phyloP scores from a whole-genome alignment of 129 eudicot species.

The Helianthus tuberosus region DNA sequence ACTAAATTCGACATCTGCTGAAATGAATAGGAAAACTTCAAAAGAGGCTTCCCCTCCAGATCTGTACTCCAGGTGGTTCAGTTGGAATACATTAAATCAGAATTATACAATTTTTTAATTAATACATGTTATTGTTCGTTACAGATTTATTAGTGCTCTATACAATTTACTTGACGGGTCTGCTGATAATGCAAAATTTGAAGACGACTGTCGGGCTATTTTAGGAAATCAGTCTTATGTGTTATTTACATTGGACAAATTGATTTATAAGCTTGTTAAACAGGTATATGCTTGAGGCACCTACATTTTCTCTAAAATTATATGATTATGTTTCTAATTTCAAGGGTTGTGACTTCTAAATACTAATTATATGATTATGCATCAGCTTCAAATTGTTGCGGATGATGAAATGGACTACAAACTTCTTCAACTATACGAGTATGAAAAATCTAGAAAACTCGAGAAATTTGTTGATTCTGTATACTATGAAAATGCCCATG shows the following conservation, averaged over 20 bases:
- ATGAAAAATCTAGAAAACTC: conserved; percentile 73
- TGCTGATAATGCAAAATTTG: conserved; percentile 87
- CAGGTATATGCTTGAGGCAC: conserved; percentile 50
- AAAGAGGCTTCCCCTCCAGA: conserved; percentile 63
- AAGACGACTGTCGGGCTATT: conserved; percentile 93
- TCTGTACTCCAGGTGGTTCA: conserved; percentile 68
- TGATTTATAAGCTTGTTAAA: conserved; percentile 88
- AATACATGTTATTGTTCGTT: conserved; percentile 10
- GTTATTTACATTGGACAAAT: conserved; percentile 86
- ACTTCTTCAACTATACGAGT: conserved; percentile 82
- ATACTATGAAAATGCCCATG: conserved; percentile 86
- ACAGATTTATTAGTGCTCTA: conserved; percentile 82
- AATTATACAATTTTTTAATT: neutral
- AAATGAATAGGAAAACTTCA: conserved; percentile 56
- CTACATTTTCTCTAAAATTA: neutral
- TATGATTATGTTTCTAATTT: neutral
- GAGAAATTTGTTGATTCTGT: conserved; percentile 78
- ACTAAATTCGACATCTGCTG: conserved; percentile 54
- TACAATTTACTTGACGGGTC: conserved; percentile 90
- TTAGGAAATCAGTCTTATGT: conserved; percentile 96
- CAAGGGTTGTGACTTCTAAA: neutral
- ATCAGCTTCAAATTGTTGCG: conserved; percentile 85
- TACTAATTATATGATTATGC: conserved; percentile 19
- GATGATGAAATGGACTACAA: conserved; percentile 87
- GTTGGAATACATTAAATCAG: neutral